Percentiles rank a stretch among this genome's conserved stretches.
Evolutionary conservation across 2,329 filamentous ascomycete species (phyloP).

Genomic region (Chlorencoelia australis): DNA sequence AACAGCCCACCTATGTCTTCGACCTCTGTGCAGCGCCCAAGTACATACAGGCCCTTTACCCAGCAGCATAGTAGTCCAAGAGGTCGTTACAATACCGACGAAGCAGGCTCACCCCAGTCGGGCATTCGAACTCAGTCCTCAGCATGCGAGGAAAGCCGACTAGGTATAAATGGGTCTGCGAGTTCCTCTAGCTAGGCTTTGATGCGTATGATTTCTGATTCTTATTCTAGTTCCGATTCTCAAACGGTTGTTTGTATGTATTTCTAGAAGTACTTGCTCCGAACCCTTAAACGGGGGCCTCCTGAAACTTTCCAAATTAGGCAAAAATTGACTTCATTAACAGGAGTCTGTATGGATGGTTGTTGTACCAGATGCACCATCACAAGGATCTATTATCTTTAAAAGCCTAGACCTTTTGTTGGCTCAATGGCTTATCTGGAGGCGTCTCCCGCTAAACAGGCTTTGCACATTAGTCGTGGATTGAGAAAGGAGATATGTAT

Average conservation of each 20-base stretch:
- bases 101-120: too few relatives aligned
- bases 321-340: too few relatives aligned
- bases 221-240: not conserved
- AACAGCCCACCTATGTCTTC: not conserved
- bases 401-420: constrained; percentile 1
- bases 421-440: not conserved
- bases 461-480: not conserved
- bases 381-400: not conserved
- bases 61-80: too few relatives aligned
- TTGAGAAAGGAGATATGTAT: not conserved
- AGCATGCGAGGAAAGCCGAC: too few relatives aligned
- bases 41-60: not conserved
- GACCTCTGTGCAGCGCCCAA: too few relatives aligned
- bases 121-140: too few relatives aligned
- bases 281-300: too few relatives aligned
- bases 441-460: not conserved
- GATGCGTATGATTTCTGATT: not conserved
- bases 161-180: not conserved
- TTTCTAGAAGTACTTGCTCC: not conserved
- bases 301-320: not conserved
- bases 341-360: constrained; percentile 4
- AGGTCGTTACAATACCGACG: too few relatives aligned
- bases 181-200: not conserved
- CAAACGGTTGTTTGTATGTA: not conserved
- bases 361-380: not conserved